phyloP scores from a whole-genome alignment of 208 protist genomes.

The Acanthamoeba triangularis region DNA sequence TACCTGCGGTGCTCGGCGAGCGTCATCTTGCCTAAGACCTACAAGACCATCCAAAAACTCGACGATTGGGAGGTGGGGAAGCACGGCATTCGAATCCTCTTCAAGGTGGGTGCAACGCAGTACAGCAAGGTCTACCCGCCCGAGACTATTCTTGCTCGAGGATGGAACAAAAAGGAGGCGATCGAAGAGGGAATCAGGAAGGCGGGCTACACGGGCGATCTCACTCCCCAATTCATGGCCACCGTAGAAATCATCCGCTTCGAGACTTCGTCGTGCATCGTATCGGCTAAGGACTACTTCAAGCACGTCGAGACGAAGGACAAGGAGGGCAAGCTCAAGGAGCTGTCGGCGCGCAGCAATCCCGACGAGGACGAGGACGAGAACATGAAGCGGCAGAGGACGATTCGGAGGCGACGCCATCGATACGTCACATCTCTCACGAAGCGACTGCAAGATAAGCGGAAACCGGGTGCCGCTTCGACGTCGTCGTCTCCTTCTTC shows the following conservation, averaged over 20 bases:
- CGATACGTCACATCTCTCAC: slow-evolving; percentile 29
- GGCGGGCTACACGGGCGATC: slow-evolving; percentile 53
- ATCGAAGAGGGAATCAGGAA: slow-evolving; percentile 18
- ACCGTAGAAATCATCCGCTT: slow-evolving; percentile 57
- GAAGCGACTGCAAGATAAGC: slow-evolving; percentile 6
- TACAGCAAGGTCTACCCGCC: slow-evolving; percentile 54
- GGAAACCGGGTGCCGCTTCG: not conserved
- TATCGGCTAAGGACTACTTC: slow-evolving; percentile 60
- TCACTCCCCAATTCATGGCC: slow-evolving; percentile 47
- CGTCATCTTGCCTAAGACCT: slow-evolving; percentile 38
- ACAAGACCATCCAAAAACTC: slow-evolving; percentile 62
- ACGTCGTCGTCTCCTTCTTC: slow-evolving; percentile 1
- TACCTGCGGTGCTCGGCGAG: slow-evolving; percentile 21
- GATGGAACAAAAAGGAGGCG: slow-evolving; percentile 40
- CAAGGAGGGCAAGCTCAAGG: not conserved
- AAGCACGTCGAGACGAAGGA: slow-evolving; percentile 43
- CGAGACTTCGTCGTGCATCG: slow-evolving; percentile 64
- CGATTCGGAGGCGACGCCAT: slow-evolving; percentile 48
- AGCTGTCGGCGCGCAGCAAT: not conserved
- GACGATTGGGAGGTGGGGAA: slow-evolving; percentile 51
- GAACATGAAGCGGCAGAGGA: not conserved
- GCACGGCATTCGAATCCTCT: slow-evolving; percentile 57
- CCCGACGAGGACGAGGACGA: not conserved
- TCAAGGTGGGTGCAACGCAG: slow-evolving; percentile 17
- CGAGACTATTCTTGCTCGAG: slow-evolving; percentile 13